Base-by-base conservation (phyloP, 495 filamentous ascomycete genomes). In the Penicillium nucicola region DNA sequence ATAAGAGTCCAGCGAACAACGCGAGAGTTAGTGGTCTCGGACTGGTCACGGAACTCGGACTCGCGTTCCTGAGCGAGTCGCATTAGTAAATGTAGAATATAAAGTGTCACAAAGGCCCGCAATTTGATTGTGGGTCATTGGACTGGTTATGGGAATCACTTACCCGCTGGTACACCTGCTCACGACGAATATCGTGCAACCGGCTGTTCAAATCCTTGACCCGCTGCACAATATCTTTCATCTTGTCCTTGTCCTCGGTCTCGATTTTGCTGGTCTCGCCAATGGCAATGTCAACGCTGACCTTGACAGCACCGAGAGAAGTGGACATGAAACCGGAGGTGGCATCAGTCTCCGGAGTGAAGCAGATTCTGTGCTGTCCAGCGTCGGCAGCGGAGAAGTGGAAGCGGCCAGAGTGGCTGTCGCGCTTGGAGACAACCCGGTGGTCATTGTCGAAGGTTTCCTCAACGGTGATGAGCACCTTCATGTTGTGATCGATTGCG, bases 371-470 rank as follows among this genome's bases (percentile, higher is more conserved):
- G 83, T 98, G 93, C 67, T 95, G 88, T 64, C 93, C 93, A 3
- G 88, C 82, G 62, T 97, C 95, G 55, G 90, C 89, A 33, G 95
- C 90, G 46, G 84, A 91, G 84, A 98, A 97, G 55, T 93, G 97
- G 79, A 97, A 97, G 61, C 87, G 87, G 53, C 93, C 95, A 31
- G 81, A 73, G 48, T 81, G 62, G 34, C 79, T 71, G 56, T 90
- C 90, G 56, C 86, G 84, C 72, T 95, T 90, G 52, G 84, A 86
- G 42, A 97, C 88, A 39, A 98, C 84, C 52, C 89, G 89, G 80
- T 98, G 93, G 77, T 97, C 89, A 71, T 96, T 93, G 83, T 97
- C 93, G 71, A 98, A 98, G 62, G 85, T 80, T 76, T 98, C 95
- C 56, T 95, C 90, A 48, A 98, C 93, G 14, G 89, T 92, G 64